Evolutionary conservation across 805 yeast species (phyloP).

Genomic region (Candida insectorum): DNA sequence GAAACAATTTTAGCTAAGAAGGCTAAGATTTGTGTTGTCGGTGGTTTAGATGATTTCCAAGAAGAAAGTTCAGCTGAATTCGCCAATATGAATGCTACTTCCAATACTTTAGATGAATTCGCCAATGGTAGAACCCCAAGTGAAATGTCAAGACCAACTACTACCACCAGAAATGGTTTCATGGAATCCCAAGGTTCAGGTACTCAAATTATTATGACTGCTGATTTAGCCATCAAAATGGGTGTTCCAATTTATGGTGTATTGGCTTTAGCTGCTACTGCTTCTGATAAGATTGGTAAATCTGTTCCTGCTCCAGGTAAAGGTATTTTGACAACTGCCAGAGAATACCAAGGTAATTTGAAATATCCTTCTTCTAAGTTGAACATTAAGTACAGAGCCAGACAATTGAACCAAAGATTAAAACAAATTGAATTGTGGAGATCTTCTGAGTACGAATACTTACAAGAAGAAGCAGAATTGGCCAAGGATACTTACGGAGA

Average conservation of each 20-base stretch:
- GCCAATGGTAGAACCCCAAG: constrained; percentile 96
- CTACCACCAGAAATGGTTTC: constrained; percentile 94
- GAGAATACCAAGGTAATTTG: constrained; percentile 81
- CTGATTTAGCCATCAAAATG: constrained; percentile 91
- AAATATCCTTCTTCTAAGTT: constrained; percentile 77
- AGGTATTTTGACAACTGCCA: constrained; percentile 97
- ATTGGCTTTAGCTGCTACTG: constrained; percentile 91
- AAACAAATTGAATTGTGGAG: constrained; percentile 79
- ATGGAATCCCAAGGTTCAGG: constrained; percentile 99
- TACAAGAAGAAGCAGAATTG: constrained; percentile 67
- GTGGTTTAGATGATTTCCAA: constrained; percentile 99
- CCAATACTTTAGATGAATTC: constrained; percentile 81
- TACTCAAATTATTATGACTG: constrained; percentile 94
- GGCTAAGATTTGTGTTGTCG: constrained; percentile 94
- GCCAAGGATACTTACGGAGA: constrained; percentile 51
- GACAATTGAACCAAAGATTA: constrained; percentile 82
- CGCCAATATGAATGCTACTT: constrained; percentile 98
- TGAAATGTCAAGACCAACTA: constrained; percentile 98
- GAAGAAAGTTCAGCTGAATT: constrained; percentile 98
- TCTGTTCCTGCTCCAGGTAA: constrained; percentile 99
- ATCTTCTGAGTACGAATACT: constrained; percentile 69
- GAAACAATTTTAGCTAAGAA: constrained; percentile 91
- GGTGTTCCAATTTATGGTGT: constrained; percentile 99
- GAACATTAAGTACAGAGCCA: constrained; percentile 87
- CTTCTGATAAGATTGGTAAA: constrained; percentile 97